Conservation (phyloP, 768 basidiomycete species). For the Tricholoma hemisulphureum region DNA sequence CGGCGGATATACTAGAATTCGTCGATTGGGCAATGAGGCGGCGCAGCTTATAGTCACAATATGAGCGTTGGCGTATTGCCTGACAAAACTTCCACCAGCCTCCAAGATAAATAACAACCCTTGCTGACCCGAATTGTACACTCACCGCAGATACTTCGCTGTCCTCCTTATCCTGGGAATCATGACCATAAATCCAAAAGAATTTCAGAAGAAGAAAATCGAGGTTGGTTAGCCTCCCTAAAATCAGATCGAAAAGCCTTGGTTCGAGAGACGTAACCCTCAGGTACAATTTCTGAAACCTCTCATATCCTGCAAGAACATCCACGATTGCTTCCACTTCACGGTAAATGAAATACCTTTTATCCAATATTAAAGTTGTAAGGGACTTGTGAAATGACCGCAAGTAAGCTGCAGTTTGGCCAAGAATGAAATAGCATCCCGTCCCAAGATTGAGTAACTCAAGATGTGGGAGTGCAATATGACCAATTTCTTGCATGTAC, state of each 20-base stretch:
- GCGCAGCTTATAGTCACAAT: not conserved
- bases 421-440: not conserved
- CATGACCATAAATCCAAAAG: not conserved
- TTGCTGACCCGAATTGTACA: too few relatives aligned
- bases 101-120: too few relatives aligned
- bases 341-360: not conserved
- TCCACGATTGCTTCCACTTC: not conserved
- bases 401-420: not conserved
- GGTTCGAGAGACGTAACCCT: not conserved
- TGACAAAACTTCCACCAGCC: not conserved
- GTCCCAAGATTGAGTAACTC: not conserved
- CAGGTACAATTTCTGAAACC: not conserved
- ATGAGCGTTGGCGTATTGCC: not conserved
- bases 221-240: not conserved
- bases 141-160: not conserved
- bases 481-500: not conserved
- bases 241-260: not conserved
- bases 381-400: not conserved
- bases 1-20: not conserved
- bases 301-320: not conserved
- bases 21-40: not conserved
- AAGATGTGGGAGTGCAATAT: not conserved
- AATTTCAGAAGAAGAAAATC: not conserved
- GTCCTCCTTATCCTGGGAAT: not conserved
- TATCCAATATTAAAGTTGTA: not conserved